These are phyloP conservation scores for Cryphonectria carpinicola DNA, from an alignment of 2,329 filamentous ascomycete genomes.

Conservation along the genomic window DNA sequence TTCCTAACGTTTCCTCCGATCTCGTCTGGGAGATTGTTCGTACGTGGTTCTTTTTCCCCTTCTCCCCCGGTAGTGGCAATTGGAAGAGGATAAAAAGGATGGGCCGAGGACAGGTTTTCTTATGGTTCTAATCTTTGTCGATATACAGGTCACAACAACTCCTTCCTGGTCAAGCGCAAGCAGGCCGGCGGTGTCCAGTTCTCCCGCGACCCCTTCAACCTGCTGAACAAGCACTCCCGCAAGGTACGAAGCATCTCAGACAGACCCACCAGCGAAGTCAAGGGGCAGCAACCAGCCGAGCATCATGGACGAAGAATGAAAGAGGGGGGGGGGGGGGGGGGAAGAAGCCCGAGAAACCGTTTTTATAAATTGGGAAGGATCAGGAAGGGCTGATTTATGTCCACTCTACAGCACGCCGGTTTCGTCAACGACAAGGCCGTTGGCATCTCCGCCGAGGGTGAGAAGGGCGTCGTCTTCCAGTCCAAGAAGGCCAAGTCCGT, in stretches of 20 bases:
- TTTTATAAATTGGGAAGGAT: neutral
- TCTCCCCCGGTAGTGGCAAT: constrained; percentile 13
- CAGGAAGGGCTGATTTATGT: constrained; percentile 40
- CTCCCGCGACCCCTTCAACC: constrained; percentile 92
- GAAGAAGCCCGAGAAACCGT: neutral
- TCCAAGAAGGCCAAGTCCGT: constrained; percentile 79
- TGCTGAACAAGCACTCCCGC: constrained; percentile 87
- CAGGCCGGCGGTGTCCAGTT: constrained; percentile 80
- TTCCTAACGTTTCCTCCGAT: constrained; percentile 82
- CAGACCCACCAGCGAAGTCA: neutral
- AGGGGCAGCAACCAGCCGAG: neutral
- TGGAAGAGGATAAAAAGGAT: neutral
- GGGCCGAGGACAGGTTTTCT: neutral
- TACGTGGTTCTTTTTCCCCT: constrained; percentile 63
- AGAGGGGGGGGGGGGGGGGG: neutral
- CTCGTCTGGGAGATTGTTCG: constrained; percentile 94
- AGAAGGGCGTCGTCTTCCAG: constrained; percentile 78
- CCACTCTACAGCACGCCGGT: constrained; percentile 72
- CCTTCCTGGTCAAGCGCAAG: constrained; percentile 91
- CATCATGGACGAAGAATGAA: neutral
- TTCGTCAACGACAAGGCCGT: constrained; percentile 94
- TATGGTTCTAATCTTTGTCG: constrained; percentile 26
- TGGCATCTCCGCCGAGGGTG: constrained; percentile 74
- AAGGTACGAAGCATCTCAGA: constrained; percentile 66
- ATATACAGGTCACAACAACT: constrained; percentile 77